Evolutionary conservation across 1,284 basidiomycete genomes (phyloP).

Genomic region (Melanopsichium pennsylvanicum): DNA sequence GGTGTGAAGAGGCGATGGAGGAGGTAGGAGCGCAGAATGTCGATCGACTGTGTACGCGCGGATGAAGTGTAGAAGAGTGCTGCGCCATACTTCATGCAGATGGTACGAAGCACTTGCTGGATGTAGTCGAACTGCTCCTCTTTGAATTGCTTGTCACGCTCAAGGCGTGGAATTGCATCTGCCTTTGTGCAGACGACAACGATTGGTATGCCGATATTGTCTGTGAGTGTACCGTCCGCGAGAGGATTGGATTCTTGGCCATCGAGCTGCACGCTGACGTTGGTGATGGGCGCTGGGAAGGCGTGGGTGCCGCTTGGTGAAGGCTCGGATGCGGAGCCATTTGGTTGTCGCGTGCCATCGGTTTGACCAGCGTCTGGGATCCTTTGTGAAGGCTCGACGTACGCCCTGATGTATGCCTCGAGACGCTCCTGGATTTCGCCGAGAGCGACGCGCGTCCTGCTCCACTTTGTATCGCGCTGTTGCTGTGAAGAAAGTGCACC

Average conservation of each 20-base stretch:
- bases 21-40: constrained; percentile 82
- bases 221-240: constrained; percentile 43
- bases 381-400: constrained; percentile 76
- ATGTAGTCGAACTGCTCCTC: constrained; percentile 94
- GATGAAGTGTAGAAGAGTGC: constrained; percentile 89
- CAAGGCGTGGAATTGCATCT: constrained; percentile 65
- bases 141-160: constrained; percentile 68
- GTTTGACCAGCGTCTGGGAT: constrained; percentile 12
- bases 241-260: constrained; percentile 41
- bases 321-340: neutral
- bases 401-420: constrained; percentile 85
- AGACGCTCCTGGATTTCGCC: constrained; percentile 80
- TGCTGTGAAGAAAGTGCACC: constrained; percentile 66
- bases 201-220: constrained; percentile 80
- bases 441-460: constrained; percentile 67
- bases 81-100: constrained; percentile 93
- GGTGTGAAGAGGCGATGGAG: constrained; percentile 85
- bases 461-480: constrained; percentile 75
- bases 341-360: neutral
- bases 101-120: constrained; percentile 89
- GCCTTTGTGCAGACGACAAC: constrained; percentile 84
- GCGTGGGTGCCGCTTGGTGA: neutral
- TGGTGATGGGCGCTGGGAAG: constrained; percentile 69
- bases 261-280: constrained; percentile 67
- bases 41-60: constrained; percentile 77